Conservation (phyloP, 2,329 filamentous ascomycete genomes). For the Incumbomyces lentus region DNA sequence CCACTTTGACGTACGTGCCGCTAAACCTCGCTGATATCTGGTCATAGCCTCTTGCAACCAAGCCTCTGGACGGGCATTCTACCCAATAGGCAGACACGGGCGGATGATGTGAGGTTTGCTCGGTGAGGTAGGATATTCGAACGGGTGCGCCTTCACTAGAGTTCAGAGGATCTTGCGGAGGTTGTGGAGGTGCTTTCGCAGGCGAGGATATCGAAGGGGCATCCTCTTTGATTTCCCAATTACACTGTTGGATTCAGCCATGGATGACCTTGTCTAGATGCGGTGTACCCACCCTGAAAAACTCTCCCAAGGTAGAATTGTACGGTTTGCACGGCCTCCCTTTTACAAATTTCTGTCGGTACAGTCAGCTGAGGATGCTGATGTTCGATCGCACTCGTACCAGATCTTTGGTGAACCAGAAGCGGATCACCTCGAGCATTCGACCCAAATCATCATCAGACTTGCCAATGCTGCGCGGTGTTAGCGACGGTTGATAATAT, state of each 20-base stretch:
- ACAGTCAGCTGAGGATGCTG: slow-evolving; percentile 8
- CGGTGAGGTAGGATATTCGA: slow-evolving; percentile 85
- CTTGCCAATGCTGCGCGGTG: slow-evolving; percentile 56
- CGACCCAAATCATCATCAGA: slow-evolving; percentile 85
- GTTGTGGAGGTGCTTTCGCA: slow-evolving; percentile 24
- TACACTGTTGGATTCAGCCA: slow-evolving; percentile 51
- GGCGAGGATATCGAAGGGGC: slow-evolving; percentile 49
- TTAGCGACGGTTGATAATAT: slow-evolving; percentile 27
- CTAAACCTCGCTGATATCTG: slow-evolving; percentile 97
- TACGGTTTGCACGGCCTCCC: slow-evolving; percentile 98
- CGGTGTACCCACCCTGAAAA: slow-evolving; percentile 66
- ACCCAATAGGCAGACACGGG: slow-evolving; percentile 94
- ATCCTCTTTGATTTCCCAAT: slow-evolving; percentile 83
- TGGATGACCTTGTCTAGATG: not conserved
- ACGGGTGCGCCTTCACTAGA: slow-evolving; percentile 39
- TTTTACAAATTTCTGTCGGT: slow-evolving; percentile 81
- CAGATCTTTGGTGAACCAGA: slow-evolving; percentile 98
- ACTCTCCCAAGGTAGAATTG: slow-evolving; percentile 93
- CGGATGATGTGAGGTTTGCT: slow-evolving; percentile 96
- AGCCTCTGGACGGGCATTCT: slow-evolving; percentile 80
- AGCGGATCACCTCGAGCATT: slow-evolving; percentile 87
- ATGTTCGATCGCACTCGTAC: slow-evolving; percentile 29
- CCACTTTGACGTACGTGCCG: slow-evolving; percentile 83
- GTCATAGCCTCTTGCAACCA: slow-evolving; percentile 82
- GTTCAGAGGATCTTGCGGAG: slow-evolving; percentile 26